phyloP scores from a whole-genome alignment of 306 rosid genomes.

The Rosa lucieae region DNA sequence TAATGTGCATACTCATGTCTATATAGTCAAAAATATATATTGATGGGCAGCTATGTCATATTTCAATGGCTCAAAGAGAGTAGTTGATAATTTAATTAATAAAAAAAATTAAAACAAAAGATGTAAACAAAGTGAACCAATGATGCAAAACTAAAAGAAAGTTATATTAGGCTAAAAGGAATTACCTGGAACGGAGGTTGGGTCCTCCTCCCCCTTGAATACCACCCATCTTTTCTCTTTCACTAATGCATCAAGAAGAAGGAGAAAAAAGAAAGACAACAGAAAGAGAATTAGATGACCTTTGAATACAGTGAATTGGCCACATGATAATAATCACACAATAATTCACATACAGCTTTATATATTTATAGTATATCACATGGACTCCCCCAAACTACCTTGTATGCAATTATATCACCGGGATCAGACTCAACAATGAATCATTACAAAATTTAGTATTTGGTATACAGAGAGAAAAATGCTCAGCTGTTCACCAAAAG shows the following conservation, averaged over 20 bases:
- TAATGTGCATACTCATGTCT: neutral
- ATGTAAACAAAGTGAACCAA: constrained; percentile 1
- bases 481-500: neutral
- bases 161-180: constrained; percentile 16
- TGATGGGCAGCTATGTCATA: too few species aligned
- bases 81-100: neutral
- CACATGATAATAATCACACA: neutral
- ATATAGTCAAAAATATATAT: neutral
- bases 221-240: constrained; percentile 98
- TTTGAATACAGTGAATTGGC: neutral
- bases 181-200: constrained; percentile 87
- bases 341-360: neutral
- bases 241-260: constrained; percentile 47
- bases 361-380: neutral
- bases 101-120: neutral
- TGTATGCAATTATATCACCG: neutral
- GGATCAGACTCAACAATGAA: neutral
- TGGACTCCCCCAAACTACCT: neutral
- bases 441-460: constrained; percentile 2
- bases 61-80: neutral
- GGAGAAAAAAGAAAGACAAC: neutral
- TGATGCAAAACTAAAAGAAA: constrained; percentile 15
- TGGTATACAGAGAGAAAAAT: neutral
- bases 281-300: constrained; percentile 26
- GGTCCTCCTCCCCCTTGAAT: constrained; percentile 88